Evolutionary conservation across 176 grass and related monocot species (phyloP).

Genomic region (Avena eriantha): DNA sequence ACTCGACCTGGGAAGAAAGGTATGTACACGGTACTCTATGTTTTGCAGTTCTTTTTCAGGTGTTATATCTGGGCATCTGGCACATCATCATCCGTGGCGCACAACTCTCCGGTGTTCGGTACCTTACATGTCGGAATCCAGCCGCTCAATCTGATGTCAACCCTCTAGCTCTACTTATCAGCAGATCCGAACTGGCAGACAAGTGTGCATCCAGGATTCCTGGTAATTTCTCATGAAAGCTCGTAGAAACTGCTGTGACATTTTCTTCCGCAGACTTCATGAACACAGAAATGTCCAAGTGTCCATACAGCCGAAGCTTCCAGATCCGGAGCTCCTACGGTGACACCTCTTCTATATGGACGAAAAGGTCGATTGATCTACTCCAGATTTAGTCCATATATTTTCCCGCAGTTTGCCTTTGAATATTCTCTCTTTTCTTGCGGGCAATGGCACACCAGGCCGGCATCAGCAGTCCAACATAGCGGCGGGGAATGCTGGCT

Average conservation of each 20-base stretch:
- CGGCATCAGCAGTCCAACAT: slow-evolving; percentile 27
- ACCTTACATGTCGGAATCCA: neutral
- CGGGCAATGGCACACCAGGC: neutral
- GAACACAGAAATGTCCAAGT: neutral
- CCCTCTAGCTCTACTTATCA: neutral
- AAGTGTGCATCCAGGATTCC: neutral
- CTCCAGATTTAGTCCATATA: neutral
- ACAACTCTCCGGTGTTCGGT: no score
- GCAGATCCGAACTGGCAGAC: slow-evolving; percentile 1
- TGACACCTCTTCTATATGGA: neutral
- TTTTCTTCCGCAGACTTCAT: neutral
- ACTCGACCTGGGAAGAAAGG: slow-evolving; percentile 38
- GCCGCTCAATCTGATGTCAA: neutral
- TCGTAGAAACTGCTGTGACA: neutral
- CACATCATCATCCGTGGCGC: no score
- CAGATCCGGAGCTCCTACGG: neutral
- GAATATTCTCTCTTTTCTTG: slow-evolving; percentile 20
- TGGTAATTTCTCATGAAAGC: slow-evolving; percentile 31
- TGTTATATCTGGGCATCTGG: neutral
- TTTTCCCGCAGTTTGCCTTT: neutral
- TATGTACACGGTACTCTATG: neutral
- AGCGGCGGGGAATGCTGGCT: slow-evolving; percentile 23
- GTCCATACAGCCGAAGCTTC: slow-evolving; percentile 5
- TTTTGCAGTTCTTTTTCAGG: neutral
- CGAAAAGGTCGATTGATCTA: neutral